Conservation (phyloP, 2,329 filamentous ascomycete genomes). For the Colletotrichum gigasporum region DNA sequence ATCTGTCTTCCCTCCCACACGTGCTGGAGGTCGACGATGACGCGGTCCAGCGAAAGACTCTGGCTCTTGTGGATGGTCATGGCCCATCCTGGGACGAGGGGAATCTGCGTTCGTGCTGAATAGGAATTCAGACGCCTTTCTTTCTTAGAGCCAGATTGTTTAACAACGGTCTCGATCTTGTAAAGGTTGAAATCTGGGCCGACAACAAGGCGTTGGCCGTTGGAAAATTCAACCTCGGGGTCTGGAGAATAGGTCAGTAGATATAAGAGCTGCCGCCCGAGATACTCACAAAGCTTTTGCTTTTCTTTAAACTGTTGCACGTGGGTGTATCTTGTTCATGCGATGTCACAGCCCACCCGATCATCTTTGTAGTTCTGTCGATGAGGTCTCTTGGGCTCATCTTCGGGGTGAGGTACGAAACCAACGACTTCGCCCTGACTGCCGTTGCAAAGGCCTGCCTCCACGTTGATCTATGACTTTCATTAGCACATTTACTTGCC, state of each 20-base stretch:
- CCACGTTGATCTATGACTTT: not conserved
- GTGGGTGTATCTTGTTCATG: not conserved
- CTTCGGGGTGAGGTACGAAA: not conserved
- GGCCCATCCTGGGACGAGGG: not conserved
- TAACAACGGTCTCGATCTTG: not conserved
- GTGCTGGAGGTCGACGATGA: not conserved
- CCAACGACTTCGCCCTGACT: not conserved
- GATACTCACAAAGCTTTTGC: not conserved
- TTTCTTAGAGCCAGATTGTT: not conserved
- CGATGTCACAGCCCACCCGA: not conserved
- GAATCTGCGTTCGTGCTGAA: not conserved
- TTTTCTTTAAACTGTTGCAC: not conserved
- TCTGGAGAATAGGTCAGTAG: not conserved
- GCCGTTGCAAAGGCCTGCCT: not conserved
- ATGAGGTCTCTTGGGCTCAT: not conserved
- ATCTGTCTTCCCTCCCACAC: not conserved
- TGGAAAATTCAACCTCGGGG: not conserved
- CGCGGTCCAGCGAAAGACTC: not conserved
- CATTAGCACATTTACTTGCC: not conserved
- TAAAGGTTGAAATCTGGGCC: not conserved
- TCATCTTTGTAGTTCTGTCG: not conserved
- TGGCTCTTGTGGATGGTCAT: conserved; percentile 15
- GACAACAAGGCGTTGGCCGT: not conserved
- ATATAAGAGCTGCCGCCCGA: not conserved
- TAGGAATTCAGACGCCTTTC: not conserved